Base-by-base conservation (phyloP, 805 yeast species). In the Sugiyamaella lignohabitans region DNA sequence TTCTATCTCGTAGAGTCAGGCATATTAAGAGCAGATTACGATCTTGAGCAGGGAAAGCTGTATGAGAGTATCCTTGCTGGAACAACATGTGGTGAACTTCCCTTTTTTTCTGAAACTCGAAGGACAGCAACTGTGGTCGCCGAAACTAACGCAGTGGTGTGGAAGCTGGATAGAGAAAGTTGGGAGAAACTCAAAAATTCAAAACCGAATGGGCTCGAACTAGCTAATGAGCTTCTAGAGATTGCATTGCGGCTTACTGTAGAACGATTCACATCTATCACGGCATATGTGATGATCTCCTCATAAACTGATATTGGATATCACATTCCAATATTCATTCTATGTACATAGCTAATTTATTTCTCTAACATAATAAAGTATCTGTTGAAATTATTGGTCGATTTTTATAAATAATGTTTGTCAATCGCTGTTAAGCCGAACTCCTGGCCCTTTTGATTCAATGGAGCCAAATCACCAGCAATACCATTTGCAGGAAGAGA, bases 211-310 rank as follows among this genome's bases (percentile, higher is more conserved):
- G 79, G 86, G 23, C 60, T 64, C 3, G 75, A 69, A 27, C 60
- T 84, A 6, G 84, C 77, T 54, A 74, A 77, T 36, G 95, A 88
- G 59, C 64, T 88, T 36, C 62, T 79, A 41, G 67, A 71, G 39
- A 76, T 87, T 27, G 77, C 82, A 24, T 67, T 83, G 52, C 74
- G 78, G 40, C 65, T 88, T 44, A 71, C 79, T 30, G 80, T 82
- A 48, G 87, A 79, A 56, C 69, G 96, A 53, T 82, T 83, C 56
- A 86, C 80, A 50, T 77, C 85, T 22, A 69, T 87, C 53, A 75
- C 91, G 2, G 87, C 93, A 2, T 86, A 84, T 60, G 74, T 88
- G 20, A 69, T 86, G 43, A 79, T 87, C 2, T 72, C 85, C 4
- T 40, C 58, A 20, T 49, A 41, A 38, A n/a, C 3, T 21, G 4